phyloP scores from a whole-genome alignment of 805 yeast species.

The Spathaspora arborariae region DNA sequence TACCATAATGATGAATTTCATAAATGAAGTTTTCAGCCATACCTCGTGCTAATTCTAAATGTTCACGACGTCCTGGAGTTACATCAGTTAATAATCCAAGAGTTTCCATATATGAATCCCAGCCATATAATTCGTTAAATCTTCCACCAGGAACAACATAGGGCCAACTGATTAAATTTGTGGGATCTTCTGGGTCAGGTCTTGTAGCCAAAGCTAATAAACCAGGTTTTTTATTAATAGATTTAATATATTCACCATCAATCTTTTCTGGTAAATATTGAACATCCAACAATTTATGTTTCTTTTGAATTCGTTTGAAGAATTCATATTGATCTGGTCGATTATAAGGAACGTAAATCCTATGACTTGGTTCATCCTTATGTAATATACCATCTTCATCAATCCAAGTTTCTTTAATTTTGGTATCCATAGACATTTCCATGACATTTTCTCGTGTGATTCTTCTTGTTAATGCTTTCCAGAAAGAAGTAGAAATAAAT shows the following conservation, averaged over 20 bases:
- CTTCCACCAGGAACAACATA: conserved; percentile 97
- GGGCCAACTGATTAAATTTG: conserved; percentile 61
- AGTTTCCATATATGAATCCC: conserved; percentile 96
- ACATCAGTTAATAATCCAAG: conserved; percentile 71
- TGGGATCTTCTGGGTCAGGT: conserved; percentile 50
- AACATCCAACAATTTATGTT: conserved; percentile 64
- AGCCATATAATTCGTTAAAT: conserved; percentile 93
- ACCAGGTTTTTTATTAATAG: conserved; percentile 82
- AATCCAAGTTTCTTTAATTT: conserved; percentile 51
- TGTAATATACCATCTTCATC: conserved; percentile 29
- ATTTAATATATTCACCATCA: conserved; percentile 72
- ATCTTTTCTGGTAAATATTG: conserved; percentile 71
- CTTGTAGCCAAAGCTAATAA: conserved; percentile 75
- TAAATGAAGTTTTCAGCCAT: conserved; percentile 91
- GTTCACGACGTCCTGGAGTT: conserved; percentile 29
- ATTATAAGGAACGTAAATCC: conserved; percentile 72
- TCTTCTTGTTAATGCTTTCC: conserved; percentile 74
- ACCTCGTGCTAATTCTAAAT: conserved; percentile 71
- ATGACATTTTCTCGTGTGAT: conserved; percentile 60
- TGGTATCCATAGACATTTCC: conserved; percentile 74
- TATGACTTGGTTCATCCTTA: conserved; percentile 53
- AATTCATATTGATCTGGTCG: conserved; percentile 72
- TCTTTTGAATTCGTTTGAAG: conserved; percentile 49
- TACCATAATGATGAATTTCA: conserved; percentile 87
- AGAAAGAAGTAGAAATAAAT: conserved; percentile 70